A percentile compares a stretch with the other conserved stretches of the same genome.
Conservation (phyloP, 345 rosid species). For the Stellera chamaejasme region DNA sequence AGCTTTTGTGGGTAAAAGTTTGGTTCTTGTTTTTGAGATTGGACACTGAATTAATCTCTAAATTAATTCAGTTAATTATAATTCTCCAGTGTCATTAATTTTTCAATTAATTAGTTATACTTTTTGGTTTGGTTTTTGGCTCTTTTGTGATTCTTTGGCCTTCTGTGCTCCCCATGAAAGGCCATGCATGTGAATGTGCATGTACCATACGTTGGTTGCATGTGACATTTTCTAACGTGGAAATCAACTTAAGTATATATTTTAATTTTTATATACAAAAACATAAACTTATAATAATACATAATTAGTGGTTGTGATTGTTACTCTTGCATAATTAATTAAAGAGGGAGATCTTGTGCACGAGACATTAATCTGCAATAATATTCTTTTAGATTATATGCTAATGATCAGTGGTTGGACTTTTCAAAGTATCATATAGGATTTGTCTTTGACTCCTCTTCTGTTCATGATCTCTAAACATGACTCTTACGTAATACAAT, state of each 20-base stretch:
- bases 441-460: too few species aligned
- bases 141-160: constrained; percentile 41
- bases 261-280: not conserved
- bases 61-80: constrained; percentile 27
- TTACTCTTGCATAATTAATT: too few species aligned
- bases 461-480: too few species aligned
- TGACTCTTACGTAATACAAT: too few species aligned
- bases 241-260: constrained; percentile 8
- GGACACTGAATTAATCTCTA: constrained; percentile 12
- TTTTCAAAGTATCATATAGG: too few species aligned
- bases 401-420: too few species aligned
- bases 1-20: too few species aligned
- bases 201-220: constrained; percentile 22
- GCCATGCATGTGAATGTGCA: constrained; percentile 24
- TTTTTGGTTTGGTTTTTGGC: constrained; percentile 22
- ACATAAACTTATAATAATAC: too few species aligned
- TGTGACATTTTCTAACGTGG: constrained; percentile 18
- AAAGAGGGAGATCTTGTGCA: too few species aligned
- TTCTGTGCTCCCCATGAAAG: constrained; percentile 54
- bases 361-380: too few species aligned
- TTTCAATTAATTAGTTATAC: constrained; percentile 8
- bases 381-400: too few species aligned
- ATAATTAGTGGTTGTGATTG: not conserved
- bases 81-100: constrained; percentile 6
- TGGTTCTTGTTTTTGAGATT: too few species aligned